Conservation (phyloP, 2,329 filamentous ascomycete species). For the Pseudopithomyces maydicus region DNA sequence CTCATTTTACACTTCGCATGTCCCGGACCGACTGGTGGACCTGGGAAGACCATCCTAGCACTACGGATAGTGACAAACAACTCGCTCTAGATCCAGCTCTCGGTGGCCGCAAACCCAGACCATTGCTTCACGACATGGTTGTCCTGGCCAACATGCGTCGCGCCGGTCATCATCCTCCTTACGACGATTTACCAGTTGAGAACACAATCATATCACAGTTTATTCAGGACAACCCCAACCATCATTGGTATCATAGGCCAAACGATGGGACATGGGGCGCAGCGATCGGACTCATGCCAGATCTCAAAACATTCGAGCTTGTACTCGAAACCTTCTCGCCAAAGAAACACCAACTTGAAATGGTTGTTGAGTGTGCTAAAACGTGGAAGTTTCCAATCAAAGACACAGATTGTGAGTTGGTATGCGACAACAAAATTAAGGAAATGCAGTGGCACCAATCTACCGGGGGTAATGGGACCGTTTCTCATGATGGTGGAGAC, state of each 20-base stretch:
- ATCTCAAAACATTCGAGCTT: neutral
- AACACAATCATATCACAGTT: too few relatives aligned
- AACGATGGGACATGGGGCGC: neutral
- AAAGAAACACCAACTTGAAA: neutral
- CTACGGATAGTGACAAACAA: neutral
- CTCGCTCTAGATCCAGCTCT: neutral
- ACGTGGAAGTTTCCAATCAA: slow-evolving; percentile 1
- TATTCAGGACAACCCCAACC: too few relatives aligned
- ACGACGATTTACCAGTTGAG: too few relatives aligned
- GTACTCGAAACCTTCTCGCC: neutral
- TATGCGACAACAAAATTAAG: neutral
- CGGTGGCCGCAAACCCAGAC: neutral
- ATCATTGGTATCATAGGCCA: too few relatives aligned
- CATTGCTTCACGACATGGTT: neutral
- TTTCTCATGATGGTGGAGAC: neutral
- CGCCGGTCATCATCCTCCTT: neutral
- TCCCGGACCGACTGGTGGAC: neutral
- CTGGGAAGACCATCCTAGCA: neutral
- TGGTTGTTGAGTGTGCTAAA: neutral
- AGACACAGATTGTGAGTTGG: neutral
- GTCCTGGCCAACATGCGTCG: neutral
- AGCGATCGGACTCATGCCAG: neutral
- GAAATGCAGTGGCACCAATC: neutral
- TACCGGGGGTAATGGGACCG: neutral
- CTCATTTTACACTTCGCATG: neutral